Evolutionary conservation across 148 eudicot genomes (phyloP), one percentile per base, ranked within the genome.

Genomic region (Camellia japonica): DNA sequence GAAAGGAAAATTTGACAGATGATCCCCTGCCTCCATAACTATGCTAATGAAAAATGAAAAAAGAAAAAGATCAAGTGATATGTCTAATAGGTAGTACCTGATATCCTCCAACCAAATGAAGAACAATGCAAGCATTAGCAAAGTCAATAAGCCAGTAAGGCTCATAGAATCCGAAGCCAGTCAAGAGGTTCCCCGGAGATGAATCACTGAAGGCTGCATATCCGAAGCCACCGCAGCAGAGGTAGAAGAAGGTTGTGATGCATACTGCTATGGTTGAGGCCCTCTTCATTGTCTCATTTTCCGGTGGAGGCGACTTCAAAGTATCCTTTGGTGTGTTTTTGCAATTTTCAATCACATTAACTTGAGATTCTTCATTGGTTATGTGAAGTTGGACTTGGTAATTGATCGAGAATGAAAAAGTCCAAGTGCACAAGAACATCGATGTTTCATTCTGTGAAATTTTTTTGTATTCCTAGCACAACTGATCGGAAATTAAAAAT

Each of bases 181-280:
- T 83, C 76, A 90, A 58, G 77, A 90, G 84, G 71, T 85, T 90
- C 7, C 93, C 93, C 0, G 91, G 91, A 18, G 93, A 80, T 1
- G 80, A 71, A 67, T 89, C 80, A 3, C 96, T 93, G 46, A 93
- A 93, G 47, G 98, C 95, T n/a, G 96, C 98, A 82, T 93, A 93
- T 4, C 94, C 98, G 13, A 90, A 90, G 68, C 93, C 85, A 75
- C 90, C 94, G 71, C 95, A 92, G 68, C 84, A 80, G 15, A 93
- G 87, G 88, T 89, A 93, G 81, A 93, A 93, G 67, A 89, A 82
- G 46, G 93, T 86, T 56, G 89, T 85, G 54, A 84, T 82, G 46
- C 68, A 43, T 56, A 90, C 51, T 58, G 91, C 86, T n/a, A 67
- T 4, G 4, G 76, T 77, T 13, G 95, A 89, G 8, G 95, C 95